Evolutionary conservation across 805 yeast species (phyloP).

Genomic region (Nakazawaea laoshanensis): DNA sequence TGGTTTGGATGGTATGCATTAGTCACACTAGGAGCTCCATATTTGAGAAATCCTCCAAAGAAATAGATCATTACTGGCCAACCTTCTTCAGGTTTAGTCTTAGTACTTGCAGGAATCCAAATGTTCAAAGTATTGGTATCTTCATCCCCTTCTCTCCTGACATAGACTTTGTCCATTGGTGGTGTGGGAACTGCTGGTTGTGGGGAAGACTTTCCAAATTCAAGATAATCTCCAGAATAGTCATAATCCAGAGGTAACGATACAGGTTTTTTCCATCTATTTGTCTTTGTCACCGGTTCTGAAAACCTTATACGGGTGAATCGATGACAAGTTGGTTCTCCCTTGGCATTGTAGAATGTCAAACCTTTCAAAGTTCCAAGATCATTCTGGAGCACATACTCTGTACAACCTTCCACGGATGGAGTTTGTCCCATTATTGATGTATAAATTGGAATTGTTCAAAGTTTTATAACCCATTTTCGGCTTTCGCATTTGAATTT

Average conservation of each 20-base stretch:
- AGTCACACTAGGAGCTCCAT: constrained; percentile 18
- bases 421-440: constrained; percentile 11
- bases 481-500: constrained; percentile 1
- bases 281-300: constrained; percentile 2
- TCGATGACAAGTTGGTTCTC: constrained; percentile 7
- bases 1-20: constrained; percentile 17
- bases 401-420: constrained; percentile 2
- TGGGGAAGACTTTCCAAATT: constrained; percentile 26
- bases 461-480: background rate
- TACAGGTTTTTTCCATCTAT: constrained; percentile 7
- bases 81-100: constrained; percentile 24
- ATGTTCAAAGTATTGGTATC: constrained; percentile 26
- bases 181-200: constrained; percentile 27
- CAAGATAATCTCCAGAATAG: constrained; percentile 29
- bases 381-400: constrained; percentile 1
- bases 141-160: constrained; percentile 19
- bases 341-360: constrained; percentile 4
- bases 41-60: constrained; percentile 37
- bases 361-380: constrained; percentile 5
- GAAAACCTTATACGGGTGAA: constrained; percentile 6
- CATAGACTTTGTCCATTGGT: constrained; percentile 8
- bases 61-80: constrained; percentile 33
- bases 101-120: constrained; percentile 27
- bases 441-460: too few relatives aligned
- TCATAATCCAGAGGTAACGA: constrained; percentile 24